Evolutionary conservation across 2,329 filamentous ascomycete species (phyloP).

Genomic region (Aspergillus novoparasiticus): DNA sequence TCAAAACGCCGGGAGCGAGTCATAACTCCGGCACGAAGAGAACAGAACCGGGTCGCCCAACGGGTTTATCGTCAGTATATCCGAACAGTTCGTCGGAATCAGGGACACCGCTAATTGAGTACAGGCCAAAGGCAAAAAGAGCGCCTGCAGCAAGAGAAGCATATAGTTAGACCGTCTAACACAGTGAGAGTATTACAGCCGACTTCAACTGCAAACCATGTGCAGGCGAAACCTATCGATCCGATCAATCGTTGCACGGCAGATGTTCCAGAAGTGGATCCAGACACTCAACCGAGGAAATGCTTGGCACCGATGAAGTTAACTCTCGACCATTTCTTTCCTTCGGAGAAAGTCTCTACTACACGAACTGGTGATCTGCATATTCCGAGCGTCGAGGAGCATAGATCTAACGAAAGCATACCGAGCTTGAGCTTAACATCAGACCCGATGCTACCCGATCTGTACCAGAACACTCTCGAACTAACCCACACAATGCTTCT

Average conservation of each 20-base stretch:
- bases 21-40: conserved; percentile 40
- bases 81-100: too few species aligned
- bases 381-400: background rate
- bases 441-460: background rate
- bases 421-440: too few species aligned
- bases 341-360: background rate
- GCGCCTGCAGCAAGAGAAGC: background rate
- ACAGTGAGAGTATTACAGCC: background rate
- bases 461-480: conserved; percentile 8
- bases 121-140: conserved; percentile 22
- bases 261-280: background rate
- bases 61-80: conserved; percentile 36
- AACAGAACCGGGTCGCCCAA: conserved; percentile 43
- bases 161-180: background rate
- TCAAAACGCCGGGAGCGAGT: conserved; percentile 29
- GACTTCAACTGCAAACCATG: background rate
- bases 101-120: background rate
- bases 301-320: background rate
- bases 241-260: too few species aligned
- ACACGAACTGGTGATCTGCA: background rate
- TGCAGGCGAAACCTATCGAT: background rate
- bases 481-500: background rate
- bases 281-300: background rate
- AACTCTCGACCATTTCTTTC: conserved; percentile 4
- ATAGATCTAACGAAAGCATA: background rate